Conservation (phyloP, 768 basidiomycete species). For the Boletus bicolor region DNA sequence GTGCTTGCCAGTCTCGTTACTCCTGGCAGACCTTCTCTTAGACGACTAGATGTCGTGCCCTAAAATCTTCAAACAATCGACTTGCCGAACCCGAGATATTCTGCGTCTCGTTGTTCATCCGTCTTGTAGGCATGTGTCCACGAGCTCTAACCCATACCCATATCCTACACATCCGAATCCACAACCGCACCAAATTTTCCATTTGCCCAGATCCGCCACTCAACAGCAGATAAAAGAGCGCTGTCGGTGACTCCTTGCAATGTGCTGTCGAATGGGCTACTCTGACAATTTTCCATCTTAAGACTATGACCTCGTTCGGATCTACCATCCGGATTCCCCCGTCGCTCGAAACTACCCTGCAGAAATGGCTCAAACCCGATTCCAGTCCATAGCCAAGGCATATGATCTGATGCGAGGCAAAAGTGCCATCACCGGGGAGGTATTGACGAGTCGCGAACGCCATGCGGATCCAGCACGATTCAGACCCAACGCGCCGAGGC, state of each 20-base stretch:
- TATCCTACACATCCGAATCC: slow-evolving; percentile 50
- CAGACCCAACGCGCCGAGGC: slow-evolving; percentile 34
- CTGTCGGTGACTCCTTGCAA: slow-evolving; percentile 38
- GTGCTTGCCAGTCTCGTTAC: background rate
- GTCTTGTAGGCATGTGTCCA: slow-evolving; percentile 18
- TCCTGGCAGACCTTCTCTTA: background rate
- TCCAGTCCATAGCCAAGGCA: slow-evolving; percentile 65
- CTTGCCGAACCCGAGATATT: slow-evolving; percentile 2
- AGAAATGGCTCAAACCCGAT: slow-evolving; percentile 57
- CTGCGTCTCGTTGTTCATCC: slow-evolving; percentile 1
- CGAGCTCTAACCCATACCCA: slow-evolving; percentile 40
- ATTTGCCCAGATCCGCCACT: slow-evolving; percentile 51
- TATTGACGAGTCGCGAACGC: slow-evolving; percentile 13
- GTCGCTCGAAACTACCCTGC: slow-evolving; percentile 39
- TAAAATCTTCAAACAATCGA: slow-evolving; percentile 2
- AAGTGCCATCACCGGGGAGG: slow-evolving; percentile 23
- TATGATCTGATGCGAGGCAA: slow-evolving; percentile 63
- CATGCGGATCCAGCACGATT: slow-evolving; percentile 40
- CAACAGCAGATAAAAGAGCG: slow-evolving; percentile 54
- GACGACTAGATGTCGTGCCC: slow-evolving; percentile 9
- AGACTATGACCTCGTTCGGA: slow-evolving; percentile 75
- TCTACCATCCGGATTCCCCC: slow-evolving; percentile 75
- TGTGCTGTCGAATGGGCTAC: background rate
- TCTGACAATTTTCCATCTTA: slow-evolving; percentile 24
- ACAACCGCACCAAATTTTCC: slow-evolving; percentile 62